Base-by-base conservation (phyloP, 805 yeast genomes). In the Helenozyma baotianmanensis region DNA sequence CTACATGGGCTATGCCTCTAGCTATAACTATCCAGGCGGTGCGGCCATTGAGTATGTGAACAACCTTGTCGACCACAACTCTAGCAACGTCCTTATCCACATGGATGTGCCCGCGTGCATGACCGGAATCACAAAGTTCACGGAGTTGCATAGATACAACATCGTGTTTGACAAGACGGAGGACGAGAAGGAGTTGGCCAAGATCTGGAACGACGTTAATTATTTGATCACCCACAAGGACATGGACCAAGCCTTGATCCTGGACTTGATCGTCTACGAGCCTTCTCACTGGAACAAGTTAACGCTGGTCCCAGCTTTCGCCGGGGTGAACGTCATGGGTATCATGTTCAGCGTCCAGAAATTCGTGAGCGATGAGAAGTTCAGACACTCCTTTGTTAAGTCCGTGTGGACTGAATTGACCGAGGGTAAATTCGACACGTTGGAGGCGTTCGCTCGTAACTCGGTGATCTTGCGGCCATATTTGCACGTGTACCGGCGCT, bases 1-100 rank as follows among this genome's bases (percentile, higher is more conserved):
- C 1, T 50, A 68, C 9, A 78, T 78, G 68, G 74, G 80, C 0
- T 70, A 68, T 29, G 66, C 78, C 4, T 86, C 96, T 1, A 69
- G 82, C 30, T 63, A 64, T 54, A 90, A 90, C 55, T 90, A 90
- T 52, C 95, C 96, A 2, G 97, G 97, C 9, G 97, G 96, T 0
- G 68, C 59, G 1, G 95, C 96, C 1, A 58, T 88, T 21, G 39
- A 51, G 11, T 49, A 50, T 14, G 68, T 83, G 37, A 82, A 86
- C 47, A 46, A 63, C 8, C 52, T 62, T 25, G 47, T 73, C 16
- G 32, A 60, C 7, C 16, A 40, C 3, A 32, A 45, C 26, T 32
- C 39, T 18, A 47, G 51, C 10, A 38, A 51, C 11, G 38, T 64
- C 12, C 56, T 67, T 0, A 76, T 89, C 8, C 95, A 89, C 55